Evolutionary conservation across 345 rosid species (phyloP), one percentile per base, ranked within the genome.

Genomic region (Eutrema yunnanense): DNA sequence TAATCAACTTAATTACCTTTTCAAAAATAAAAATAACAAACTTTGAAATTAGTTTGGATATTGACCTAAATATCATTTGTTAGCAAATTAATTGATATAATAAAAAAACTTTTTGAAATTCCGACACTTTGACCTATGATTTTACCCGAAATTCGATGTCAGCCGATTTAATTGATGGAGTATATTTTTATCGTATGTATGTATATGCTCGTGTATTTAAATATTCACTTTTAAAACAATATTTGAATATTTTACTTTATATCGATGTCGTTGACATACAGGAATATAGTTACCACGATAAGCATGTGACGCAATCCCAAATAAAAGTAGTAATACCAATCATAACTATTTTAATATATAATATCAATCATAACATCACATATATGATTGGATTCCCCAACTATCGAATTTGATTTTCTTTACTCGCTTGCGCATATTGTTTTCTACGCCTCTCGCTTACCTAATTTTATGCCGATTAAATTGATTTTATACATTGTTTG

Each of bases 261-360:
- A 44, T 62, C 42, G 50, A 16, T 26, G 65, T 48, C 65, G 73
- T 74, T 66, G 67, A 57, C 77, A 56, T 38, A 53, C 7, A 27
- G 26, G 30, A 49, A 19, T 60, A 66, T 66, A 27, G 37, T 73
- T 30, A 67, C 48, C 47, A 67, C 68, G 62, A 75, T 26, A 60
- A 41, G 48, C 73, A 58, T 51, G 49, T 59, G 73, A 74, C 62
- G 68, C 62, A 74, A 67, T 74, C 33, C 44, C 60, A 27, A 40
- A 49, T 57, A 57, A 72, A 71, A 73, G 12, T 58, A 67, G n/a
- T 32, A 74, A 60, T 29, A 49, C 30, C 16, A 66, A 47, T 46
- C 41, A 56, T 73, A 65, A 47, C 8, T 49, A 9, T 41, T 22
- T 26, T 26, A n/a, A 34, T 6, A 43, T 9, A 43, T 52, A 53